Conservation (phyloP, 805 yeast genomes). For the Cyberlindnera bimundalis region DNA sequence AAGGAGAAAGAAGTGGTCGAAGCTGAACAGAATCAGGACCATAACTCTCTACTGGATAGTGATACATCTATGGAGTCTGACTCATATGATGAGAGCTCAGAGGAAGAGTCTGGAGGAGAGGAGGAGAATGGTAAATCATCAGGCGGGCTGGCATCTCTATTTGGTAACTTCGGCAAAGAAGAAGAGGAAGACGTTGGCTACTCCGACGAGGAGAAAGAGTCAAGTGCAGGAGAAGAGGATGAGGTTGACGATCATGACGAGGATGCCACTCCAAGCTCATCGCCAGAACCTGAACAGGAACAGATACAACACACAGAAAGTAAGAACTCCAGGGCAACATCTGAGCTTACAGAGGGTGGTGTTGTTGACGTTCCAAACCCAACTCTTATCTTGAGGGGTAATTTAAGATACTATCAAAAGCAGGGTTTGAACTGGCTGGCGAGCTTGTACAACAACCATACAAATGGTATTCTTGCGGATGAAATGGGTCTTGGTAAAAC, state of each 20-base stretch:
- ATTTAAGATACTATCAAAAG: conserved; percentile 85
- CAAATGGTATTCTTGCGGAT: conserved; percentile 96
- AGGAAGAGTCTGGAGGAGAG: conserved; percentile 21
- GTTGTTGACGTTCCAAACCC: conserved; percentile 80
- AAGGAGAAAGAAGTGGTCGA: conserved; percentile 27
- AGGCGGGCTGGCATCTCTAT: conserved; percentile 34
- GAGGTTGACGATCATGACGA: conserved; percentile 22
- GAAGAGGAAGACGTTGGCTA: conserved; percentile 36
- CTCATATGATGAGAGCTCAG: conserved; percentile 26
- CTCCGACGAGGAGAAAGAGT: conserved; percentile 24
- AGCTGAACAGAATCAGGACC: conserved; percentile 24
- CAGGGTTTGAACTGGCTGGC: conserved; percentile 98
- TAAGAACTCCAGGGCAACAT: conserved; percentile 14
- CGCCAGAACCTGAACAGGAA: conserved; percentile 31
- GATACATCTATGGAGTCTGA: conserved; percentile 33
- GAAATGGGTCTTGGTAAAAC: conserved; percentile 99
- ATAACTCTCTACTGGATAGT: conserved; percentile 21
- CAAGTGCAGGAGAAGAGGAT: conserved; percentile 15
- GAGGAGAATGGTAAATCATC: conserved; percentile 5
- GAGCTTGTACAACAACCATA: conserved; percentile 83
- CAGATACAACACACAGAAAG: conserved; percentile 1
- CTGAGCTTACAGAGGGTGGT: conserved; percentile 29
- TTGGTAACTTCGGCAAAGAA: conserved; percentile 29
- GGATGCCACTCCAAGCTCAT: conserved; percentile 34
- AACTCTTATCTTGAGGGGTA: conserved; percentile 65